Conservation (phyloP, 164 flowering plant species). For the Platanus orientalis region DNA sequence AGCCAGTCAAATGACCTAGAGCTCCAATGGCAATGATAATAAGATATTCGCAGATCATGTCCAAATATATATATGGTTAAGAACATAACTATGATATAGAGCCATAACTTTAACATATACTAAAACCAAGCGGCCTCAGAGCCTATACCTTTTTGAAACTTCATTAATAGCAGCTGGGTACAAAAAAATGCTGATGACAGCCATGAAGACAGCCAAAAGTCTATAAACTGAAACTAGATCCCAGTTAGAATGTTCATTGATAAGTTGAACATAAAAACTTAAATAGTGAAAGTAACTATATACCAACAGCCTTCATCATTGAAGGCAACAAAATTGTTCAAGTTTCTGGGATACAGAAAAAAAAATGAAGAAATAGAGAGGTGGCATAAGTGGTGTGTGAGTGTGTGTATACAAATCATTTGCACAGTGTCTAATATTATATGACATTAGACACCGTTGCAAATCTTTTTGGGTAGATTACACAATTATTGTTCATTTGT, state of each 20-base stretch:
- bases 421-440: no score
- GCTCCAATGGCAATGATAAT: slow-evolving; percentile 69
- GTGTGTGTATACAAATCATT: no score
- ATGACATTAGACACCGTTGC: no score
- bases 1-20: slow-evolving; percentile 63
- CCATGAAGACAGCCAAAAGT: no score
- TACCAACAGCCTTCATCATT: not conserved
- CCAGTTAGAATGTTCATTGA: not conserved
- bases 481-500: no score
- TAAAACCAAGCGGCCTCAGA: slow-evolving; percentile 7
- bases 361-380: no score
- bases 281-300: no score
- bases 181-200: slow-evolving; percentile 67
- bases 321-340: no score
- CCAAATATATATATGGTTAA: slow-evolving; percentile 7
- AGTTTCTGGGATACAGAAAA: no score
- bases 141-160: slow-evolving; percentile 43
- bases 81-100: not conserved
- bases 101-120: not conserved
- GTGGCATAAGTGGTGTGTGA: no score
- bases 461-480: no score
- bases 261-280: no score
- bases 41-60: slow-evolving; percentile 69
- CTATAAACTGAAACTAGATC: slow-evolving; percentile 58
- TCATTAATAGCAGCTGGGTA: slow-evolving; percentile 55